A percentile compares a stretch with the other conserved stretches of the same genome.
phyloP scores from a whole-genome alignment of 192 early-diverging fungal genomes.

The Jimgerdemannia lactiflua region DNA sequence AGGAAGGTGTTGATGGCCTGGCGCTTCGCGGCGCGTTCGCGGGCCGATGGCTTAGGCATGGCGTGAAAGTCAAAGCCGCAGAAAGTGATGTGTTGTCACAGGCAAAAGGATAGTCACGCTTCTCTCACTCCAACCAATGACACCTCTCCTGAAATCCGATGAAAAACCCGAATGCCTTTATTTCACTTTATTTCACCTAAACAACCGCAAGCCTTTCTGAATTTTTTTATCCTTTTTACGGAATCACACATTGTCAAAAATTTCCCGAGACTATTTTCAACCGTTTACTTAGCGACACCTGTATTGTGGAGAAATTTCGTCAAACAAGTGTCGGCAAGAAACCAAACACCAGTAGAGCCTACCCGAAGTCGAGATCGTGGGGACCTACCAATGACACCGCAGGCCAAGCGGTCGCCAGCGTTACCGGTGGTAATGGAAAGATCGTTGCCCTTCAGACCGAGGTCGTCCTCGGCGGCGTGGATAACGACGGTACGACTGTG shows the following conservation, averaged over 20 bases:
- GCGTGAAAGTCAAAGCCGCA: too few species aligned
- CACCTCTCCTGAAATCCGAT: too few species aligned
- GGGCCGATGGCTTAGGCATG: background rate
- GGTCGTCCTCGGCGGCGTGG: constrained; percentile 83
- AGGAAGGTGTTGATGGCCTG: background rate
- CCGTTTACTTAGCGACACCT: constrained; percentile 4
- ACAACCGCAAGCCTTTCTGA: background rate
- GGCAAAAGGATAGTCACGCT: too few species aligned
- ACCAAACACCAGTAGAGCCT: background rate
- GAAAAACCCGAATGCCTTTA: too few species aligned
- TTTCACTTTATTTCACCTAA: too few species aligned
- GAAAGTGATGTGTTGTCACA: too few species aligned
- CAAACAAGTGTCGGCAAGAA: background rate
- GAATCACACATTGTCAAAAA: background rate
- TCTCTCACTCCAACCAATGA: too few species aligned
- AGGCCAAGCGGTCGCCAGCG: constrained; percentile 81
- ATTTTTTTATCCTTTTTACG: background rate
- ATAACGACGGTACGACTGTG: constrained; percentile 77
- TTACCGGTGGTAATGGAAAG: constrained; percentile 83
- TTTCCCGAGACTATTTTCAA: background rate
- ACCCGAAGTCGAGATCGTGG: background rate
- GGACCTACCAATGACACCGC: constrained; percentile 82
- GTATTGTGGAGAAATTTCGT: background rate
- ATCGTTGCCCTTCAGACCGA: constrained; percentile 72
- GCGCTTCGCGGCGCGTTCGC: background rate